A percentile compares a stretch with the other conserved stretches of the same genome.
These are phyloP conservation scores for Macadamia tetraphylla DNA, from an alignment of 164 flowering plant genomes.

Conservation along the genomic window DNA sequence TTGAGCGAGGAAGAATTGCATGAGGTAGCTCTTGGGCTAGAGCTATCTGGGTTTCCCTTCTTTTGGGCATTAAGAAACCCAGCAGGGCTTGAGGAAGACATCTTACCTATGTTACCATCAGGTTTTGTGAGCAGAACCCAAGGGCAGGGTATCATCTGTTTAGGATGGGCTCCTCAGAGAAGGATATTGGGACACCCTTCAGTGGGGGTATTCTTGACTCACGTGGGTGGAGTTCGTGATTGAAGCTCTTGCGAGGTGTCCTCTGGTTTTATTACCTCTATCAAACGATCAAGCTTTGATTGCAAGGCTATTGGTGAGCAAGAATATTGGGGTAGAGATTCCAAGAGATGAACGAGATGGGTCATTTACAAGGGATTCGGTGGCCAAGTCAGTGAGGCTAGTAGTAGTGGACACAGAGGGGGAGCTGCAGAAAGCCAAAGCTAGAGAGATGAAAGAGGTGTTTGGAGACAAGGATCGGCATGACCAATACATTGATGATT, in stretches of 20 bases:
- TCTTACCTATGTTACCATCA: conserved; percentile 18
- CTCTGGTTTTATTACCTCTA: conserved; percentile 39
- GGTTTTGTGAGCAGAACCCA: conserved; percentile 28
- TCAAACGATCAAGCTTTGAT: conserved; percentile 46
- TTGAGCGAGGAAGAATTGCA: conserved; percentile 25
- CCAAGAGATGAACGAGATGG: too few relatives aligned
- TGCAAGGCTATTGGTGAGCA: conserved; percentile 40
- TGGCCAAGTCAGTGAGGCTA: too few relatives aligned
- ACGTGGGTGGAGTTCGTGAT: conserved; percentile 63
- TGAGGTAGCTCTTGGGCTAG: conserved; percentile 59
- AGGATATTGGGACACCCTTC: conserved; percentile 43
- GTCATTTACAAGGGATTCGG: too few relatives aligned
- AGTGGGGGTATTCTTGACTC: conserved; percentile 53
- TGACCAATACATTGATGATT: too few relatives aligned
- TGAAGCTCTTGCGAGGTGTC: conserved; percentile 45
- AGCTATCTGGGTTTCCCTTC: too few relatives aligned
- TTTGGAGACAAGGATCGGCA: too few relatives aligned
- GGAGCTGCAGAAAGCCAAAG: too few relatives aligned
- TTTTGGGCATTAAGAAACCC: conserved; percentile 26
- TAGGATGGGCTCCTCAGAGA: conserved; percentile 56
- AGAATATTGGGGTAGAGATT: too few relatives aligned
- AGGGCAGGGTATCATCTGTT: conserved; percentile 31
- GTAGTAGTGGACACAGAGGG: too few relatives aligned
- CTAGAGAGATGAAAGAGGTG: too few relatives aligned
- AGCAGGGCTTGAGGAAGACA: conserved; percentile 10